Base-by-base conservation (phyloP, 768 basidiomycete genomes). In the Bullera alba region DNA sequence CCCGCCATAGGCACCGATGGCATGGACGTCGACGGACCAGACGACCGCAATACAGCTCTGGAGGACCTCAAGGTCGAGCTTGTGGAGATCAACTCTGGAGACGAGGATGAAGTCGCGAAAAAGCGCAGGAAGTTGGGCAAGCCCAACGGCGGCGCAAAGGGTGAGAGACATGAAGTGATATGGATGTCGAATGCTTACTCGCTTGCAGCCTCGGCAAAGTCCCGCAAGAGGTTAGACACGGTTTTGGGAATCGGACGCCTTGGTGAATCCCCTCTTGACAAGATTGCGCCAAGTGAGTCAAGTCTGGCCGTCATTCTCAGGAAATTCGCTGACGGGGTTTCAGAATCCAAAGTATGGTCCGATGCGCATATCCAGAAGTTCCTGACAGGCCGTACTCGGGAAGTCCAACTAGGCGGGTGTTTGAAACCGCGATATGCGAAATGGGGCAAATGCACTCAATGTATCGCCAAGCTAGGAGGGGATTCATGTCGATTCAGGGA, bases 361-460 rank as follows among this genome's bases (percentile, higher is more conserved):
- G 65, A 67, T 22, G 49, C 46, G 2, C 17, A 45, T 17, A 37
- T 65, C 19, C 59, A 57, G 22, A 45, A 50, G 23, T 25, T 32
- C 6, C 43, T 62, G 3, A 34, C 43, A 36, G 65, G 65, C 26
- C 56, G 57, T 32, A 60, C 57, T 1, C 37, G 26, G 16, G 66
- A 67, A 39, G 29, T 57, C 3, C 69, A 70, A 36, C 17, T 58
- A 14, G 49, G 48, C 4, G 23, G 53, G 2, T 70, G 69, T 50
- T 42, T 55, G 8, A 37, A 55, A 43, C 52, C 60, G 3, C 45
- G 64, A 10, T 70, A 68, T 48, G 54, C 48, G 1, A 53, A 53
- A 34, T 66, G 56, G 56, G 60, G 60, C 2, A 68, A 63, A 56
- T 70, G 69, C 39, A 59, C 59, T 0, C 64, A 61, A 17, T 70